A percentile compares a stretch with the other conserved stretches of the same genome.
These are phyloP conservation scores for Xylaria cubensis DNA, from an alignment of 495 filamentous ascomycete species.

Conservation along the genomic window DNA sequence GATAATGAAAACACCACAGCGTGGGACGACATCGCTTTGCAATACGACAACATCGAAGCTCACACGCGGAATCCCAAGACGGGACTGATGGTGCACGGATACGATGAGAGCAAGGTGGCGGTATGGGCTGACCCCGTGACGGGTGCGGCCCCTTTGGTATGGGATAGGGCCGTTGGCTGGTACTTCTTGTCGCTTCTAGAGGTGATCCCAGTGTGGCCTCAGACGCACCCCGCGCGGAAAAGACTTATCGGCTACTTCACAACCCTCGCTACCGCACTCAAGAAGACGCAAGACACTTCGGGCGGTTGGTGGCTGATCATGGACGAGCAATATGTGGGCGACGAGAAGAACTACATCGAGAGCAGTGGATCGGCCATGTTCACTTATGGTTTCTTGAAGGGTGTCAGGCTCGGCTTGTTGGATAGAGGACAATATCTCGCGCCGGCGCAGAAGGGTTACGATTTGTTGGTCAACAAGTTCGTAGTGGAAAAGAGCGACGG, in stretches of 20 bases:
- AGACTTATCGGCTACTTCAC: constrained; percentile 48
- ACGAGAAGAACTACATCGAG: constrained; percentile 66
- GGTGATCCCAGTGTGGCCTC: constrained; percentile 57
- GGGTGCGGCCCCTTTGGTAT: constrained; percentile 62
- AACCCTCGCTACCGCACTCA: constrained; percentile 50
- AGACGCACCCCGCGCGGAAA: constrained; percentile 38
- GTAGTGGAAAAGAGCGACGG: constrained; percentile 52
- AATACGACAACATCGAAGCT: constrained; percentile 59
- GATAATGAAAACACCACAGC: constrained; percentile 42
- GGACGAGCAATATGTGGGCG: constrained; percentile 49
- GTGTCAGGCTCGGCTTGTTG: constrained; percentile 53
- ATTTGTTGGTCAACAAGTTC: constrained; percentile 50
- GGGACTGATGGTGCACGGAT: constrained; percentile 63
- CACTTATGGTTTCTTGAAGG: constrained; percentile 61
- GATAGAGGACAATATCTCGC: constrained; percentile 37
- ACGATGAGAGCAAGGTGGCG: constrained; percentile 60
- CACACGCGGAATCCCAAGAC: constrained; percentile 56
- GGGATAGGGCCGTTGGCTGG: constrained; percentile 66
- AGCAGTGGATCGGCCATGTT: constrained; percentile 67
- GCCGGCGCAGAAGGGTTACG: constrained; percentile 48
- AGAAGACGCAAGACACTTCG: constrained; percentile 52
- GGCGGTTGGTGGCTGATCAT: constrained; percentile 70
- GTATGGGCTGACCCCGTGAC: constrained; percentile 63
- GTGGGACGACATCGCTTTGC: constrained; percentile 57
- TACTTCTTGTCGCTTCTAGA: constrained; percentile 65